phyloP scores from a whole-genome alignment of 2,329 filamentous ascomycete species.

The Balansia obtecta region DNA sequence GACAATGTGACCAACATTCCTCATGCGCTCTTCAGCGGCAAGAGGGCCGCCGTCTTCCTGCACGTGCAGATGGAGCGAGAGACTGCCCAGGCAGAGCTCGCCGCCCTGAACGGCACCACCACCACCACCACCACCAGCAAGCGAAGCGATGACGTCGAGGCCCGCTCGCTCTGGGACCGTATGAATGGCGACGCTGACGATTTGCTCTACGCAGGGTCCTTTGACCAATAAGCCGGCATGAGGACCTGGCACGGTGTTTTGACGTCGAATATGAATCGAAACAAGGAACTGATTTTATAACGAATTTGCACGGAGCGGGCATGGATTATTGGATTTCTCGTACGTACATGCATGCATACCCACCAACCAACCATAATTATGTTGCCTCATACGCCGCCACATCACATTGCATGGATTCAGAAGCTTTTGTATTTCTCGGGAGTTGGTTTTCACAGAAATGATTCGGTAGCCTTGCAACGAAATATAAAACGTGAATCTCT shows the following conservation, averaged over 20 bases:
- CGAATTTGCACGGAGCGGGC: too few relatives aligned
- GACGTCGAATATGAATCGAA: neutral
- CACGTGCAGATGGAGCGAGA: slow-evolving; percentile 36
- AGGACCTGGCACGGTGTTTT: neutral
- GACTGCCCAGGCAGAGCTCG: slow-evolving; percentile 21
- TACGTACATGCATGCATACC: too few relatives aligned
- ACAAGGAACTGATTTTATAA: too few relatives aligned
- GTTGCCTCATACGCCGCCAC: too few relatives aligned
- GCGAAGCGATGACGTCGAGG: slow-evolving; percentile 20
- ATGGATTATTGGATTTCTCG: too few relatives aligned
- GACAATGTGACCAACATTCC: slow-evolving; percentile 49
- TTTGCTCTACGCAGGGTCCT: slow-evolving; percentile 30
- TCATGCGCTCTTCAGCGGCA: slow-evolving; percentile 47
- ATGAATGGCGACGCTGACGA: slow-evolving; percentile 31
- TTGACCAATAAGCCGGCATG: neutral
- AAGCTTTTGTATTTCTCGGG: too few relatives aligned
- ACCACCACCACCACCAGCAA: slow-evolving; percentile 8
- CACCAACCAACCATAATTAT: too few relatives aligned
- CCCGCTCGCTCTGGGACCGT: slow-evolving; percentile 30
- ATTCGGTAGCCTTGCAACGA: too few relatives aligned
- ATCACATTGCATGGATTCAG: too few relatives aligned
- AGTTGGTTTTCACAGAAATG: too few relatives aligned
- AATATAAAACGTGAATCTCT: too few relatives aligned
- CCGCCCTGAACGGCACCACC: slow-evolving; percentile 7
- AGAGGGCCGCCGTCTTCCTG: slow-evolving; percentile 42